Evolutionary conservation across 129 eudicot genomes (phyloP).

Genomic region (Smallanthus sonchifolius): DNA sequence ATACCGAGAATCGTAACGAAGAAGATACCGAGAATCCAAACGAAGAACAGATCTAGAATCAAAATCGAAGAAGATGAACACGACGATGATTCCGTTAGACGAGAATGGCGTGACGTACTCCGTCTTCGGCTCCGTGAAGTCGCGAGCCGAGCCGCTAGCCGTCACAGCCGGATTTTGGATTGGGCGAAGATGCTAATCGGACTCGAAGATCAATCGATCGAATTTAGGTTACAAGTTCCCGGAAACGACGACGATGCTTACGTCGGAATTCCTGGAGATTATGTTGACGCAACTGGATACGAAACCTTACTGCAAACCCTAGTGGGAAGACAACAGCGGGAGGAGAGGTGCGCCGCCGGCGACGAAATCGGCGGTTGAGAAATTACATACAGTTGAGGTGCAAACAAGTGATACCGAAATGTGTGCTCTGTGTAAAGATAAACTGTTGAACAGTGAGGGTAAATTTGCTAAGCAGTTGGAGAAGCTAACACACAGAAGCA

Average conservation of each 20-base stretch:
- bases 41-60: too few species aligned
- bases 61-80: constrained; percentile 23
- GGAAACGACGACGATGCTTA: constrained; percentile 41
- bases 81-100: constrained; percentile 14
- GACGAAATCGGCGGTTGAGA: constrained; percentile 50
- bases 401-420: constrained; percentile 18
- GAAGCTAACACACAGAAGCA: too few species aligned
- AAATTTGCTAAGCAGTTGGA: constrained; percentile 55
- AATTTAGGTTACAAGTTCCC: constrained; percentile 56
- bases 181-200: constrained; percentile 91
- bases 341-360: constrained; percentile 90
- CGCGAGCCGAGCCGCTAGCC: constrained; percentile 39
- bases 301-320: constrained; percentile 70
- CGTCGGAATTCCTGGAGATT: constrained; percentile 82
- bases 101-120: constrained; percentile 47
- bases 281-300: constrained; percentile 85
- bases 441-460: constrained; percentile 35
- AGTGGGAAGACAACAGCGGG: constrained; percentile 58
- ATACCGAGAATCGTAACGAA: constrained; percentile 4
- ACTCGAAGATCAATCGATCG: constrained; percentile 84
- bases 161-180: constrained; percentile 54
- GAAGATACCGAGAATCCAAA: constrained; percentile 17
- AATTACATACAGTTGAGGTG: constrained; percentile 37
- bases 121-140: constrained; percentile 59
- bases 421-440: constrained; percentile 76